A percentile compares a stretch with the other conserved stretches of the same genome.
Evolutionary conservation across 1,284 basidiomycete species (phyloP).

Genomic region (Schizophyllum amplum): DNA sequence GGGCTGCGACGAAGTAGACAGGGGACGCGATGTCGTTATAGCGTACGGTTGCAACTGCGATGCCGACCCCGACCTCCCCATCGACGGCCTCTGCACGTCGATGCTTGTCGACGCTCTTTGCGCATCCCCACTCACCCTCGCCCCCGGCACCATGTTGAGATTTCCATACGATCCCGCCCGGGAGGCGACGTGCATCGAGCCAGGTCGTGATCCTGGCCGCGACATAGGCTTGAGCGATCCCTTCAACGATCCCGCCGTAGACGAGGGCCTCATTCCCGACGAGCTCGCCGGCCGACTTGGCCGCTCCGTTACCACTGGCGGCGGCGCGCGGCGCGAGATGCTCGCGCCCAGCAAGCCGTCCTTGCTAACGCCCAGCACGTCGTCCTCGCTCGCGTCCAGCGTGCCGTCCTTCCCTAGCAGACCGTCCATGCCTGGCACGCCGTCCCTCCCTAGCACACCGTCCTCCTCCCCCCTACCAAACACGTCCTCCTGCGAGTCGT

Average conservation of each 20-base stretch:
- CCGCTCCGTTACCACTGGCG: neutral
- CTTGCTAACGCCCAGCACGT: neutral
- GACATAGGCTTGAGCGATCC: neutral
- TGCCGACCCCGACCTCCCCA: neutral
- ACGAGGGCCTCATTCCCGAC: neutral
- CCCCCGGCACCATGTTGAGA: no score
- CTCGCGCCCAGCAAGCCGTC: neutral
- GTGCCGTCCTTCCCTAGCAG: neutral
- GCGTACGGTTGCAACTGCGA: neutral
- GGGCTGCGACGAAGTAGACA: neutral
- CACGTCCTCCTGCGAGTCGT: neutral
- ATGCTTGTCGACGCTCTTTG: no score
- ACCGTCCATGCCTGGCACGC: neutral
- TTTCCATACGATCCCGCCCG: no score
- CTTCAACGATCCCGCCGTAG: neutral
- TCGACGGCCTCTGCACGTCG: neutral
- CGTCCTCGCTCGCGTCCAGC: neutral
- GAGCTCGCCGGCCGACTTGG: neutral
- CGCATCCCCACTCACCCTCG: no score
- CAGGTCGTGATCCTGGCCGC: no score
- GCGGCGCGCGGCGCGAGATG: neutral
- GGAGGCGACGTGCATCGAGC: no score
- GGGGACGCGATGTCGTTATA: neutral
- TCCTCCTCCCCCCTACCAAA: neutral
- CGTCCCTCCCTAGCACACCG: no score